Evolutionary conservation across 2,329 filamentous ascomycete genomes (phyloP).

Genomic region (Cyanodermella asteris): DNA sequence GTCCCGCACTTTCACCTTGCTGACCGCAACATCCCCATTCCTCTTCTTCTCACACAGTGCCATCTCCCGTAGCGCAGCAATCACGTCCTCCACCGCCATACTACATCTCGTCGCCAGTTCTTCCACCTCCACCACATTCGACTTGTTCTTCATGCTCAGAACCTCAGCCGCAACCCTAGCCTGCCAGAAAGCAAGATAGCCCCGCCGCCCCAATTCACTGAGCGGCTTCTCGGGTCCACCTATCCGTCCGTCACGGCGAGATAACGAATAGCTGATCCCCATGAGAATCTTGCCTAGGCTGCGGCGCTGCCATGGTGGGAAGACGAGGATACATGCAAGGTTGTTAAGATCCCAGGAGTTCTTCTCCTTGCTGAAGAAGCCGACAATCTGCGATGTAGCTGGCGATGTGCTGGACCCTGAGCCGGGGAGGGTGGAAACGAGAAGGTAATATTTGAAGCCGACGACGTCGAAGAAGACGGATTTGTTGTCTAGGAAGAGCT

Average conservation of each 20-base stretch:
- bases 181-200: slow-evolving; percentile 72
- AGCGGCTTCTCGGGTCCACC: slow-evolving; percentile 90
- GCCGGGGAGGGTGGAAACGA: slow-evolving; percentile 46
- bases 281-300: slow-evolving; percentile 77
- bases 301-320: slow-evolving; percentile 85
- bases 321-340: slow-evolving; percentile 83
- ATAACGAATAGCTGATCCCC: slow-evolving; percentile 83
- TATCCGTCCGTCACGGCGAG: slow-evolving; percentile 56
- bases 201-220: slow-evolving; percentile 60
- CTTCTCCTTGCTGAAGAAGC: slow-evolving; percentile 99
- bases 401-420: slow-evolving; percentile 4
- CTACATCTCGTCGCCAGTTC: slow-evolving; percentile 59
- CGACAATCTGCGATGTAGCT: slow-evolving; percentile 38
- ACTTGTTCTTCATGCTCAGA: slow-evolving; percentile 11
- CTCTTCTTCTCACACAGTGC: slow-evolving; percentile 33
- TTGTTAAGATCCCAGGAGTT: slow-evolving; percentile 99
- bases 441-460: slow-evolving; percentile 83
- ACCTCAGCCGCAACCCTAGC: slow-evolving; percentile 53
- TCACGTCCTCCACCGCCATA: slow-evolving; percentile 67
- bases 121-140: slow-evolving; percentile 24
- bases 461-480: slow-evolving; percentile 94
- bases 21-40: slow-evolving; percentile 22
- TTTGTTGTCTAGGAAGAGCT: slow-evolving; percentile 94
- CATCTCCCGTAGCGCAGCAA: slow-evolving; percentile 61
- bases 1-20: slow-evolving; percentile 36